Conservation (phyloP, 106 monocot genomes). For the Platanthera guangdongensis region DNA sequence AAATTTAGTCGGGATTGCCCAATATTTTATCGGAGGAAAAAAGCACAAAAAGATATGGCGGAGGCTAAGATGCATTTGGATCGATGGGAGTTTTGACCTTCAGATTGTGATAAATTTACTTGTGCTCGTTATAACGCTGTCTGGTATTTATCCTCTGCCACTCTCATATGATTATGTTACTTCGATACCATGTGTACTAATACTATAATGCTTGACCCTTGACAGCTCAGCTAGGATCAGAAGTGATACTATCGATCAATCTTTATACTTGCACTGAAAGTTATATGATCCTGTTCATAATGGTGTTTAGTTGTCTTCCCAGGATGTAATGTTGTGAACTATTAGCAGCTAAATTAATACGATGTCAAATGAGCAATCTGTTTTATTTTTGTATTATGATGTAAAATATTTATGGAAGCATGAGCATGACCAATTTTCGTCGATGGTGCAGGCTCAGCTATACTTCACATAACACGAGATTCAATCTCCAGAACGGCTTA, state of each 20-base stretch:
- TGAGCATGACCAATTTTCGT: background rate
- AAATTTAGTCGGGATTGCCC: constrained; percentile 84
- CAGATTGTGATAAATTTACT: background rate
- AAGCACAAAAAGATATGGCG: constrained; percentile 98
- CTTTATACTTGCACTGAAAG: background rate
- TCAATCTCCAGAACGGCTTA: too few relatives aligned
- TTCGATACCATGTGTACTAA: background rate
- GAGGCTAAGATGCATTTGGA: constrained; percentile 87
- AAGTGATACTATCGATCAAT: background rate
- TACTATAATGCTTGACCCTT: background rate
- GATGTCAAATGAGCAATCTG: background rate
- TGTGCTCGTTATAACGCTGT: background rate
- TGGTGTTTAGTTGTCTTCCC: background rate
- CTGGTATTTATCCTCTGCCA: background rate
- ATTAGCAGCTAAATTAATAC: background rate
- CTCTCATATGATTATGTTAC: background rate
- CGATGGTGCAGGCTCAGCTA: too few relatives aligned
- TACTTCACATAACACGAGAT: too few relatives aligned
- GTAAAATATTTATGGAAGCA: background rate
- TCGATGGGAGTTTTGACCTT: constrained; percentile 69
- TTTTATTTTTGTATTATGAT: background rate
- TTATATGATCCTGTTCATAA: background rate
- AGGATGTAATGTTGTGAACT: background rate
- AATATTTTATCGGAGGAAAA: constrained; percentile 93
- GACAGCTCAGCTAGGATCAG: background rate